Percentiles rank a stretch among this genome's conserved stretches.
Evolutionary conservation across 352 stramenopile species (phyloP).

Genomic region (Plasmopara halstedii): DNA sequence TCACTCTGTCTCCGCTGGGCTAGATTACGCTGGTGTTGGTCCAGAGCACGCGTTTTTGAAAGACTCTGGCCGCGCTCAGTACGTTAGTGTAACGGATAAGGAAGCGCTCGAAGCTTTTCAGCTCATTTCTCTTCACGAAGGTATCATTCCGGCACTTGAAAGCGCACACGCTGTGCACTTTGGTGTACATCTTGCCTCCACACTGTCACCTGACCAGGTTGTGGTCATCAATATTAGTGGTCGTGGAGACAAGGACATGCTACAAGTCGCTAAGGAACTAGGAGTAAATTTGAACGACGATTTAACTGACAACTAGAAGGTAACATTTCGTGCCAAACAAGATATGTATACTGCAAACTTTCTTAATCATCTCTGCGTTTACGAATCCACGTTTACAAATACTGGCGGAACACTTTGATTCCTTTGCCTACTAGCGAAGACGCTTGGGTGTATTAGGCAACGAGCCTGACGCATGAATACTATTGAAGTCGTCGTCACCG

Average conservation of each 20-base stretch:
- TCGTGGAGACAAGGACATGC: conserved; percentile 99
- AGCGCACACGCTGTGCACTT: conserved; percentile 95
- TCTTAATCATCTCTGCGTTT: too few species aligned
- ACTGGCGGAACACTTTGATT: too few species aligned
- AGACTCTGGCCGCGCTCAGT: conserved; percentile 91
- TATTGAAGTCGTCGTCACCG: conserved; percentile 46
- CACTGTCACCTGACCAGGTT: conserved; percentile 82
- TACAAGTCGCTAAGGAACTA: conserved; percentile 94
- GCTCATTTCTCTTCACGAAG: conserved; percentile 92
- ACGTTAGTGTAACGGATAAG: conserved; percentile 95
- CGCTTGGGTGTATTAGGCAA: conserved; percentile 23
- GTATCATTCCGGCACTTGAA: conserved; percentile 97
- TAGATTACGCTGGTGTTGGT: conserved; percentile 97
- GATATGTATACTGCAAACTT: background rate
- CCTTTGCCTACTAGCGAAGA: conserved; percentile 9
- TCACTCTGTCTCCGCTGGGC: conserved; percentile 92
- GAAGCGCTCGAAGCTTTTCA: conserved; percentile 96
- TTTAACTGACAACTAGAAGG: conserved; percentile 56
- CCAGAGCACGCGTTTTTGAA: conserved; percentile 97
- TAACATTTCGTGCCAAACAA: background rate
- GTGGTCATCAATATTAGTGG: conserved; percentile 98
- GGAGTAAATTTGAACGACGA: conserved; percentile 88
- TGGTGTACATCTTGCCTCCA: conserved; percentile 89
- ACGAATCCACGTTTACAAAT: too few species aligned
- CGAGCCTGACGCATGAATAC: conserved; percentile 23